Conservation (phyloP, 2,329 filamentous ascomycete genomes). For the Decorospora gaudefroyi region DNA sequence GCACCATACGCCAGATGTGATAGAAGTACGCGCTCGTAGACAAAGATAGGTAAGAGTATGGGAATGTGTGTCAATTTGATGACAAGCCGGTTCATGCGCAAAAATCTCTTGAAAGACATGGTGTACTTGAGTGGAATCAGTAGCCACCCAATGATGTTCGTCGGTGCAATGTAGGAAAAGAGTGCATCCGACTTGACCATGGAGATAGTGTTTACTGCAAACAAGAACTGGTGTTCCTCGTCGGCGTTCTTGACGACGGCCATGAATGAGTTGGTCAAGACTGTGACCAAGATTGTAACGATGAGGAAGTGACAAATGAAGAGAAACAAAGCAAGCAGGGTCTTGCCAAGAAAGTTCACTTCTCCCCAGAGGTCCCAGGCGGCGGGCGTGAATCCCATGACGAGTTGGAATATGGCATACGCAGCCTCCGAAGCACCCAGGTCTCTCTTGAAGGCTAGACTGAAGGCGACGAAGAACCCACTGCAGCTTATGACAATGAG, state of each 20-base stretch:
- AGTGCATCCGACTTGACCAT: slow-evolving; percentile 98
- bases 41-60: slow-evolving; percentile 80
- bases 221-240: slow-evolving; percentile 89
- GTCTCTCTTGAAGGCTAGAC: slow-evolving; percentile 72
- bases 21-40: slow-evolving; percentile 82
- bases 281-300: slow-evolving; percentile 90
- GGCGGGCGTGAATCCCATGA: slow-evolving; percentile 95
- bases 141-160: slow-evolving; percentile 89
- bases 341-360: slow-evolving; percentile 79
- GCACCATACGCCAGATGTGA: slow-evolving; percentile 77
- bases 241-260: slow-evolving; percentile 90
- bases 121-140: slow-evolving; percentile 80
- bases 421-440: slow-evolving; percentile 75
- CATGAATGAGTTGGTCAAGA: slow-evolving; percentile 97
- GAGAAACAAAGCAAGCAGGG: slow-evolving; percentile 77
- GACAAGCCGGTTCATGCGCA: slow-evolving; percentile 83
- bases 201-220: slow-evolving; percentile 94
- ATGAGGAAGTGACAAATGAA: slow-evolving; percentile 96
- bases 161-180: slow-evolving; percentile 90
- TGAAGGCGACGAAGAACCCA: slow-evolving; percentile 95
- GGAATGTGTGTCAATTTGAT: slow-evolving; percentile 93
- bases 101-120: slow-evolving; percentile 79
- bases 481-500: slow-evolving; percentile 87
- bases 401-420: slow-evolving; percentile 87
- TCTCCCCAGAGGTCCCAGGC: slow-evolving; percentile 87